A percentile compares a stretch with the other conserved stretches of the same genome.
Conservation (phyloP, 1,284 basidiomycete genomes). For the Cryptococcus sp. region DNA sequence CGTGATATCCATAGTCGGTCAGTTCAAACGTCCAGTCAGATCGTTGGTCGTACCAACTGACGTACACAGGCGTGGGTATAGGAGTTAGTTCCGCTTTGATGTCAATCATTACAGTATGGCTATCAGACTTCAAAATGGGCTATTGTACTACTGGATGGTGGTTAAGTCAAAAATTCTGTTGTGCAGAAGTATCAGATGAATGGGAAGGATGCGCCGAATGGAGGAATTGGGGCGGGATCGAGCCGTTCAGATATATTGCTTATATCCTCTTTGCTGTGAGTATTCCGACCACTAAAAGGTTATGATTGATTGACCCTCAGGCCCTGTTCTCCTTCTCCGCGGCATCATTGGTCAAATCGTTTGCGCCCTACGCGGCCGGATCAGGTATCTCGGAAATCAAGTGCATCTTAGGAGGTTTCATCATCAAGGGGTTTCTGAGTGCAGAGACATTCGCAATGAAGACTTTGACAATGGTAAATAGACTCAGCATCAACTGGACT, state of each 20-base stretch:
- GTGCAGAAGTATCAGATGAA: slow-evolving; percentile 70
- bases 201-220: slow-evolving; percentile 83
- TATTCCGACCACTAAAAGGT: slow-evolving; percentile 13
- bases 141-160: slow-evolving; percentile 98
- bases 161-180: slow-evolving; percentile 97
- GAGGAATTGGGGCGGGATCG: slow-evolving; percentile 81
- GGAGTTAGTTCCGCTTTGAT: slow-evolving; percentile 91
- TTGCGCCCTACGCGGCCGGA: slow-evolving; percentile 93
- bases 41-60: not conserved
- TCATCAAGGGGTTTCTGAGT: slow-evolving; percentile 92
- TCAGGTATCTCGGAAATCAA: slow-evolving; percentile 99
- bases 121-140: slow-evolving; percentile 95
- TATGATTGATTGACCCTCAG: slow-evolving; percentile 48
- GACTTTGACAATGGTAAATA: slow-evolving; percentile 75
- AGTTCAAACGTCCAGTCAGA: slow-evolving; percentile 40
- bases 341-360: slow-evolving; percentile 78
- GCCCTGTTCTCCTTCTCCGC: slow-evolving; percentile 73
- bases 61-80: slow-evolving; percentile 71
- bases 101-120: slow-evolving; percentile 95
- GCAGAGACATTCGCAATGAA: slow-evolving; percentile 87
- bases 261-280: slow-evolving; percentile 86
- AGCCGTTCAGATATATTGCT: slow-evolving; percentile 70
- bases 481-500: slow-evolving; percentile 7
- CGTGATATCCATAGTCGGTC: slow-evolving; percentile 78
- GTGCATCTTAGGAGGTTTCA: slow-evolving; percentile 93